These are phyloP conservation scores for Cercospora beticola DNA, from an alignment of 2,329 filamentous ascomycete species.

Conservation along the genomic window DNA sequence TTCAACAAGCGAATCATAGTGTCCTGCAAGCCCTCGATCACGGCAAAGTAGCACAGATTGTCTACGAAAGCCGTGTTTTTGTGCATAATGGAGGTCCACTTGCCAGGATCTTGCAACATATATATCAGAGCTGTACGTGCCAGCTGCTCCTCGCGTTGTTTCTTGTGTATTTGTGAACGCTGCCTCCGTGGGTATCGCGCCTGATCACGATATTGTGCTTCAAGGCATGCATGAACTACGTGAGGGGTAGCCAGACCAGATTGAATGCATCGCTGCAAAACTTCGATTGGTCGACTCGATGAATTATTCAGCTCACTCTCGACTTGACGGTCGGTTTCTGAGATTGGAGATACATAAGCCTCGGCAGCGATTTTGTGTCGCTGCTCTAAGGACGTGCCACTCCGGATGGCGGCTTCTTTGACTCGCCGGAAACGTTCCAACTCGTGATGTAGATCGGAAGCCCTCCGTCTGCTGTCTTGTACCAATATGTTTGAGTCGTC, in stretches of 20 bases:
- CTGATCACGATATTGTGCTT: background rate
- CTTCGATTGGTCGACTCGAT: background rate
- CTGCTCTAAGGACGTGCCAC: accelerated
- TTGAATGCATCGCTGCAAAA: background rate
- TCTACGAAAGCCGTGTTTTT: background rate
- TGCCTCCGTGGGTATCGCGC: background rate
- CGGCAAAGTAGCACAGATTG: background rate
- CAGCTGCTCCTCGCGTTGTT: background rate
- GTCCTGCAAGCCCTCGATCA: background rate
- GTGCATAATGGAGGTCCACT: background rate
- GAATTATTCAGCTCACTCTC: background rate
- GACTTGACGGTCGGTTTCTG: background rate
- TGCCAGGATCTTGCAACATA: background rate
- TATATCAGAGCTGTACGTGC: background rate
- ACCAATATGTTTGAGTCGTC: background rate
- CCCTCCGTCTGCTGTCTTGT: background rate
- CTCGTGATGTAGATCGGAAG: background rate
- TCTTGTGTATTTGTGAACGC: background rate
- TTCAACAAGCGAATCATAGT: background rate
- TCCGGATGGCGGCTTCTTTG: background rate
- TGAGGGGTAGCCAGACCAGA: background rate
- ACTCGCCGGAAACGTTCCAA: background rate
- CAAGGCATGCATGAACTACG: background rate
- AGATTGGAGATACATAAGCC: background rate
- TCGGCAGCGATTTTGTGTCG: background rate